A percentile compares a stretch with the other conserved stretches of the same genome.
Evolutionary conservation across 495 filamentous ascomycete genomes (phyloP).

Genomic region (Podospora tetraspora): DNA sequence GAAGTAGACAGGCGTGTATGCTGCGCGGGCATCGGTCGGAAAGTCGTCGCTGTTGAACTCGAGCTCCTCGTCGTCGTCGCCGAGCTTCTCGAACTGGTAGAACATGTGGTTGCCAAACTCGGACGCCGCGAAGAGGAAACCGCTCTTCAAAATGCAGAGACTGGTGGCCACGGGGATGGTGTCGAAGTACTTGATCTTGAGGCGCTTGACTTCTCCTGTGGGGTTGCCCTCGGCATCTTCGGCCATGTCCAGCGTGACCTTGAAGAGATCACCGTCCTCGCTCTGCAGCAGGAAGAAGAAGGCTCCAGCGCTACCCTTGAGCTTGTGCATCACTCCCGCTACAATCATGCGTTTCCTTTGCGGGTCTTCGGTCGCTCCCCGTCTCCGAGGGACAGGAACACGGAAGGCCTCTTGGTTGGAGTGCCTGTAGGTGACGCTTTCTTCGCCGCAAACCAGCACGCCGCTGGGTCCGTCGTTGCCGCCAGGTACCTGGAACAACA

Average conservation of each 20-base stretch:
- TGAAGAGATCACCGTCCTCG: slow-evolving; percentile 96
- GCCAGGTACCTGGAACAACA: slow-evolving; percentile 93
- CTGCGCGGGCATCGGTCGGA: slow-evolving; percentile 62
- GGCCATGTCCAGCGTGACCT: slow-evolving; percentile 85
- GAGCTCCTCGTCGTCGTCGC: slow-evolving; percentile 88
- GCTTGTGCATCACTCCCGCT: slow-evolving; percentile 91
- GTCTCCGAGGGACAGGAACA: slow-evolving; percentile 80
- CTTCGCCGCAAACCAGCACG: slow-evolving; percentile 89
- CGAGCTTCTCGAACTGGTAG: slow-evolving; percentile 95
- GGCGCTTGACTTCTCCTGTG: slow-evolving; percentile 69
- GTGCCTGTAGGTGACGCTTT: slow-evolving; percentile 90
- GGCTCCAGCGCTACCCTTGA: slow-evolving; percentile 70
- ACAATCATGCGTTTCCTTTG: slow-evolving; percentile 80
- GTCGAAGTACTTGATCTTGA: slow-evolving; percentile 98
- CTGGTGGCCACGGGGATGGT: slow-evolving; percentile 84
- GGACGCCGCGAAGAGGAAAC: slow-evolving; percentile 88
- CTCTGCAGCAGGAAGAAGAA: slow-evolving; percentile 97
- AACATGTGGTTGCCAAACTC: slow-evolving; percentile 92
- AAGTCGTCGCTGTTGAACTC: slow-evolving; percentile 81
- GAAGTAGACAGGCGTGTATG: slow-evolving; percentile 77
- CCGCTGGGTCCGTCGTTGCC: slow-evolving; percentile 91
- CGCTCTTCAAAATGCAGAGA: slow-evolving; percentile 89
- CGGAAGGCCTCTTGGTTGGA: slow-evolving; percentile 86
- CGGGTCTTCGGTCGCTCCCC: slow-evolving; percentile 85
- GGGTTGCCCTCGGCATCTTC: slow-evolving; percentile 73